Evolutionary conservation across 2,329 filamentous ascomycete genomes (phyloP).

Genomic region (Penicillium sp.): DNA sequence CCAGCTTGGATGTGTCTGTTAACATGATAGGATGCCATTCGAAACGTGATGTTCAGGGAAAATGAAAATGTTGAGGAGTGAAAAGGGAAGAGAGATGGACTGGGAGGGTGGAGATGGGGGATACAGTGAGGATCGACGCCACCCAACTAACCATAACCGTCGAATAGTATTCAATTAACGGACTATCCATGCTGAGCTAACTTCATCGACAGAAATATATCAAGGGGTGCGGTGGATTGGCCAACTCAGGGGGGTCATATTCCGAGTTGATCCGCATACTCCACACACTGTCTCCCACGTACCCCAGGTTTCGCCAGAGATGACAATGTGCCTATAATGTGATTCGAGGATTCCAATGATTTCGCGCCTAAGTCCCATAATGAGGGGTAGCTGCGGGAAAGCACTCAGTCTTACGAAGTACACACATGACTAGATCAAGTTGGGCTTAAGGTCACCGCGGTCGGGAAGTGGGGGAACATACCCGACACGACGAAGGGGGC

Average conservation of each 20-base stretch:
- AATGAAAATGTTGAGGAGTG: background rate
- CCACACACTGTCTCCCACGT: background rate
- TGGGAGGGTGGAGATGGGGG: background rate
- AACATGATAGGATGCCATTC: constrained; percentile 13
- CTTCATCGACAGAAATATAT: background rate
- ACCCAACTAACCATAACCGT: background rate
- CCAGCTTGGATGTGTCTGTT: constrained; percentile 7
- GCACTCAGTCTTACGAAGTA: too few relatives aligned
- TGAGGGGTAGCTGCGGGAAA: background rate
- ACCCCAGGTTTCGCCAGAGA: background rate
- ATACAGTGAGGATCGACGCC: background rate
- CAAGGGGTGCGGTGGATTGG: background rate
- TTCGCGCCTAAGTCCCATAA: background rate
- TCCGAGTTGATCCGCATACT: background rate
- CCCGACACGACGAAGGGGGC: constrained; percentile 4
- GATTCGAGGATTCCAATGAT: background rate
- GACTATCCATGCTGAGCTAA: too few relatives aligned
- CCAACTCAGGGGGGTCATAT: background rate
- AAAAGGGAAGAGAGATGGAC: background rate
- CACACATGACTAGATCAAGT: background rate
- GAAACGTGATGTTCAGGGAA: background rate
- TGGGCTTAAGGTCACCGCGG: background rate
- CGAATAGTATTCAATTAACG: background rate
- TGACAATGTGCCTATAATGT: background rate
- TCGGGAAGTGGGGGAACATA: constrained; percentile 22